phyloP scores from a whole-genome alignment of 1,139 yeast species.

The Nakaseomyces sp. region DNA sequence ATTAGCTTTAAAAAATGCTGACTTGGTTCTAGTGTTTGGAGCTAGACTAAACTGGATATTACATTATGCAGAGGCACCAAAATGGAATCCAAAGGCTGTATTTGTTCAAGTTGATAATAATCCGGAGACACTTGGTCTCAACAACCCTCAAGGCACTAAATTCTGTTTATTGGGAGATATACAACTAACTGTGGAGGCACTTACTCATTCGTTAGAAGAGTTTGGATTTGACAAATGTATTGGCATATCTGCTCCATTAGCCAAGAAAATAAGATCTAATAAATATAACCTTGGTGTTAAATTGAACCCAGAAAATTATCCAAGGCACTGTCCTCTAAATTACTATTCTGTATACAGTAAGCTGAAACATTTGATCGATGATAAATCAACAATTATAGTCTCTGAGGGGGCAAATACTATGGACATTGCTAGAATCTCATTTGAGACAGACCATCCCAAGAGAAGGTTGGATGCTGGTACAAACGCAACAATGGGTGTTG shows the following conservation, averaged over 20 bases:
- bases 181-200: constrained; percentile 34
- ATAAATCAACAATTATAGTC: constrained; percentile 36
- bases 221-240: not conserved
- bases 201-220: constrained; percentile 20
- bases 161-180: constrained; percentile 40
- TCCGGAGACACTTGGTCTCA: constrained; percentile 45
- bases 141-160: constrained; percentile 16
- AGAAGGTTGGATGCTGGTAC: constrained; percentile 60
- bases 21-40: constrained; percentile 48
- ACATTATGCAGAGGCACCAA: constrained; percentile 51
- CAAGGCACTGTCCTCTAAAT: constrained; percentile 29
- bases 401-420: constrained; percentile 65
- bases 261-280: constrained; percentile 33
- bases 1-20: constrained; percentile 44
- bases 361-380: constrained; percentile 36
- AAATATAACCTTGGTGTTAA: constrained; percentile 27
- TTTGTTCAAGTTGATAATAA: constrained; percentile 49
- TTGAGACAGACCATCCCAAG: constrained; percentile 44
- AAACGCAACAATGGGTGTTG: constrained; percentile 66
- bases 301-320: constrained; percentile 24
- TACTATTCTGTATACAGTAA: constrained; percentile 47
- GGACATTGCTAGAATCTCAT: constrained; percentile 56
- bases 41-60: constrained; percentile 62
- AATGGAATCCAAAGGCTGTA: constrained; percentile 38
- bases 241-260: constrained; percentile 29